Conservation (phyloP, 345 rosid genomes). For the Firmiana major region DNA sequence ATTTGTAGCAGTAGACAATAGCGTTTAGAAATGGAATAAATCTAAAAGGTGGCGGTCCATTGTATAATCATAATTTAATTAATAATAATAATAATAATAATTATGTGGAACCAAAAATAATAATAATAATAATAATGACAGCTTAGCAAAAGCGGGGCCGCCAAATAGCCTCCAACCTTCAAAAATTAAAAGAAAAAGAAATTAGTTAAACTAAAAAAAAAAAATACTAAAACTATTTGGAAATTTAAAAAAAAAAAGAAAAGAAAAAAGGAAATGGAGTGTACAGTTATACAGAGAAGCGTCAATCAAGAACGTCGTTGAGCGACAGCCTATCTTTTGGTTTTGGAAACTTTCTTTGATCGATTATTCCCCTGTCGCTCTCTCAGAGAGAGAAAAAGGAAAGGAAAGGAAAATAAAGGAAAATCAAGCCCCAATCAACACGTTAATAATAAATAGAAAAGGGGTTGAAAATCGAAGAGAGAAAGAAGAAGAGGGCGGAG, state of each 20-base stretch:
- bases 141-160: background rate
- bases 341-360: background rate
- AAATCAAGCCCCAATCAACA: background rate
- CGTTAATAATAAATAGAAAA: background rate
- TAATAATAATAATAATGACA: background rate
- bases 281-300: background rate
- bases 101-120: too few relatives aligned
- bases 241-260: background rate
- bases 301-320: slow-evolving; percentile 1
- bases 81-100: background rate
- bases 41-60: too few relatives aligned
- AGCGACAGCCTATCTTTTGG: background rate
- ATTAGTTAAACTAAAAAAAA: background rate
- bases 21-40: too few relatives aligned
- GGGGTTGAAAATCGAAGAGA: background rate
- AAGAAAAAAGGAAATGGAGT: too few relatives aligned
- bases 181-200: background rate
- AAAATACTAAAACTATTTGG: background rate
- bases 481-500: background rate
- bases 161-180: background rate
- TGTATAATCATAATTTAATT: background rate
- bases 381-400: background rate
- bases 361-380: background rate
- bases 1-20: too few relatives aligned
- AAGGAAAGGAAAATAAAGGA: background rate